These are phyloP conservation scores for Aspergillus pseudonomiae DNA, from an alignment of 2,329 filamentous ascomycete species.

Conservation along the genomic window DNA sequence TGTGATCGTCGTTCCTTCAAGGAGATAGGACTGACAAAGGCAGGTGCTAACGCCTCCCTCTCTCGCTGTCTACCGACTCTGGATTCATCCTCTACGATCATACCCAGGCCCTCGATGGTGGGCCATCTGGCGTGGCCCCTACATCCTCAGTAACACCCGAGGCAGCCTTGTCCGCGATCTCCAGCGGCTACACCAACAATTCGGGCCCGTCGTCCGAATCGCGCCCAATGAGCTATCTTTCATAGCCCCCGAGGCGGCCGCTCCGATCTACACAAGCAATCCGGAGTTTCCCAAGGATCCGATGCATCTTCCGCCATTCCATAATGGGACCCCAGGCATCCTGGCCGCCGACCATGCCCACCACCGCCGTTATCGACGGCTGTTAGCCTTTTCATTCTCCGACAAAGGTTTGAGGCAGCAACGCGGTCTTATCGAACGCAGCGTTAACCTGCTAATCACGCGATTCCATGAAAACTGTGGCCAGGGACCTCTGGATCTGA, in stretches of 20 bases:
- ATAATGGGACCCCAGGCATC: too few relatives aligned
- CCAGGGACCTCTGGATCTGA: not conserved
- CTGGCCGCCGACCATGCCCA: not conserved
- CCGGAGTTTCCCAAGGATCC: too few relatives aligned
- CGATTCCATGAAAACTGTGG: too few relatives aligned
- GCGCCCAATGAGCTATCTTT: not conserved
- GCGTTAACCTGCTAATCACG: too few relatives aligned
- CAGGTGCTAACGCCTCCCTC: too few relatives aligned
- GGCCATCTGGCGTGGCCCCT: not conserved
- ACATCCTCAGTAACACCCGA: not conserved
- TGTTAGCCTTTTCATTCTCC: too few relatives aligned
- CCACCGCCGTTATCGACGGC: not conserved
- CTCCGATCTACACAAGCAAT: too few relatives aligned
- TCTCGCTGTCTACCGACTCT: not conserved
- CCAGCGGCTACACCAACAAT: not conserved
- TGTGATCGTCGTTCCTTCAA: too few relatives aligned
- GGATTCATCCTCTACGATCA: not conserved
- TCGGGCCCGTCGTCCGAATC: not conserved
- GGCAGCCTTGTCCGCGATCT: not conserved
- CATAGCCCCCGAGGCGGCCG: not conserved
- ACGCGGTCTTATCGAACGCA: too few relatives aligned
- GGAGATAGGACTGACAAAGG: too few relatives aligned
- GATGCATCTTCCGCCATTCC: too few relatives aligned
- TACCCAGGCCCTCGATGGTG: not conserved
- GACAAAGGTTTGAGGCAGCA: too few relatives aligned